Percentiles rank a stretch among this genome's conserved stretches.
Conservation (phyloP, 768 basidiomycete genomes). For the Tulasnella sp. region DNA sequence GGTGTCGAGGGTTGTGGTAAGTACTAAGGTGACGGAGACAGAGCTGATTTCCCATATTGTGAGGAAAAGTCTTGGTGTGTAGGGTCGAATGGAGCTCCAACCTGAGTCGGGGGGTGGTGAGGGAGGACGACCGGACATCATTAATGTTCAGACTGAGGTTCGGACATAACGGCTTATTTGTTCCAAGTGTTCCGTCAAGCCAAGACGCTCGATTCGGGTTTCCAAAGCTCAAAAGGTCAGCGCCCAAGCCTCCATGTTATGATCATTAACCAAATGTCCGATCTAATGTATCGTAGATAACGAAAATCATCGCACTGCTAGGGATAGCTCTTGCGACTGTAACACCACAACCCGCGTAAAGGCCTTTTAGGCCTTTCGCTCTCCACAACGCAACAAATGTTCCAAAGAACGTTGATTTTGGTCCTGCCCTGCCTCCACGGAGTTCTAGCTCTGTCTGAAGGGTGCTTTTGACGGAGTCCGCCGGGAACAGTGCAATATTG, state of each 20-base stretch:
- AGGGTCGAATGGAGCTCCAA: constrained; percentile 73
- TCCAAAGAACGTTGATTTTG: constrained; percentile 40
- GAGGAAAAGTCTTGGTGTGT: constrained; percentile 63
- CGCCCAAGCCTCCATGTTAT: not conserved
- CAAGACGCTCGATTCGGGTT: not conserved
- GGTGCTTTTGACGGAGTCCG: constrained; percentile 88
- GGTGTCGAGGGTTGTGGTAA: constrained; percentile 41
- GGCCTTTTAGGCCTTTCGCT: constrained; percentile 66
- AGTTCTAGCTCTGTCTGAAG: constrained; percentile 93
- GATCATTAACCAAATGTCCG: constrained; percentile 39
- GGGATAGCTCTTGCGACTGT: constrained; percentile 80
- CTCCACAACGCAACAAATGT: constrained; percentile 65
- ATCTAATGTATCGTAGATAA: constrained; percentile 78
- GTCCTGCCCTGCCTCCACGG: constrained; percentile 38
- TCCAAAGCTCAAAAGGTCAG: not conserved
- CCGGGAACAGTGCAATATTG: constrained; percentile 87
- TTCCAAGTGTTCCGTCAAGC: not conserved
- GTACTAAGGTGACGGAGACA: constrained; percentile 72
- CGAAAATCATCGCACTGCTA: constrained; percentile 86
- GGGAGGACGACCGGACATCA: constrained; percentile 11
- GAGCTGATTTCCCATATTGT: constrained; percentile 75
- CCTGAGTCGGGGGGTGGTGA: constrained; percentile 24
- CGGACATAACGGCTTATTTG: not conserved
- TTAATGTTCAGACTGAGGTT: not conserved
- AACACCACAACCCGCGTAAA: constrained; percentile 91